These are phyloP conservation scores for Centella asiatica DNA, from an alignment of 129 eudicot species.

Conservation along the genomic window DNA sequence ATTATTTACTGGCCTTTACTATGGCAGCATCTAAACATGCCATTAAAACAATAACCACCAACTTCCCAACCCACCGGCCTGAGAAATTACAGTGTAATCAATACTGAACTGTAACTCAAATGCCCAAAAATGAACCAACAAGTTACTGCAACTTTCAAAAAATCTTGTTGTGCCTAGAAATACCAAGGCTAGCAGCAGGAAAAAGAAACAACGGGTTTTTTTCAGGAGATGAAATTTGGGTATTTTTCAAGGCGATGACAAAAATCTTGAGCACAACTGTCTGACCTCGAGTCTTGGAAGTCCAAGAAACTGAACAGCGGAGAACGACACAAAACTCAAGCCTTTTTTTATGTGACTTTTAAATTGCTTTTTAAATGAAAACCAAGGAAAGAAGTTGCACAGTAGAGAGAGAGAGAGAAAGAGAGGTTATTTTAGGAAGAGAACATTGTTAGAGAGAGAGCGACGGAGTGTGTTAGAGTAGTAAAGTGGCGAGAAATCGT, in stretches of 20 bases:
- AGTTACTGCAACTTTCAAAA: not conserved
- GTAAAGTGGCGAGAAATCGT: too few species aligned
- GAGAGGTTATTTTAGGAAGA: not conserved
- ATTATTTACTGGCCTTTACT: conserved; percentile 14
- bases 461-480: too few species aligned
- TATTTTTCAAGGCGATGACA: not conserved
- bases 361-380: not conserved
- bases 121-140: conserved; percentile 1
- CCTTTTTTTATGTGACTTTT: conserved; percentile 12
- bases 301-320: conserved; percentile 23
- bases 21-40: conserved; percentile 7
- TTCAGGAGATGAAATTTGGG: not conserved
- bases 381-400: not conserved
- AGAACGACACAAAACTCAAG: conserved; percentile 18
- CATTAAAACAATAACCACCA: conserved; percentile 27
- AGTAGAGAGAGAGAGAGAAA: not conserved
- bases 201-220: not conserved
- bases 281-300: conserved; percentile 5
- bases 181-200: not conserved
- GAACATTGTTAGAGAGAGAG: not conserved
- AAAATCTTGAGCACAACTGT: conserved; percentile 2
- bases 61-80: conserved; percentile 10
- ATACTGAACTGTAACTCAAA: not conserved
- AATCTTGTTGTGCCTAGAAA: not conserved
- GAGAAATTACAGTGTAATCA: not conserved